These are phyloP conservation scores for Fusarium buharicum DNA, from an alignment of 2,329 filamentous ascomycete species.

Conservation along the genomic window DNA sequence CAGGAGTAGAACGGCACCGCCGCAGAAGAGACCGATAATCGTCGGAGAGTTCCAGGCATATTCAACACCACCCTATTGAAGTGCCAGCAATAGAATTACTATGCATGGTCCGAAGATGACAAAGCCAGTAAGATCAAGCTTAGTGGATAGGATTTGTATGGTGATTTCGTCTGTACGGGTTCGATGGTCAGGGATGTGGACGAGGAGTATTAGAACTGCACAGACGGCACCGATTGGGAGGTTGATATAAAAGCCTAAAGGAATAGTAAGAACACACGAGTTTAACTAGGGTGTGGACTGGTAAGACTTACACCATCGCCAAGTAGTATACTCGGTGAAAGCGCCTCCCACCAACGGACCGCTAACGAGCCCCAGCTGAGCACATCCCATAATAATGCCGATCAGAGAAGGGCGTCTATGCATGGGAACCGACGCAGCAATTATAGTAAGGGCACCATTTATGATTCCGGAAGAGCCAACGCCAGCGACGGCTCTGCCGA, in stretches of 20 bases:
- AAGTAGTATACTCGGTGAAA: slow-evolving; percentile 53
- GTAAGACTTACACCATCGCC: slow-evolving; percentile 58
- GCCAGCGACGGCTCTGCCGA: slow-evolving; percentile 61
- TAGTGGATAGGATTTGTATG: slow-evolving; percentile 33
- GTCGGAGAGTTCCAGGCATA: slow-evolving; percentile 58
- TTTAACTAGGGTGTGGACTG: neutral
- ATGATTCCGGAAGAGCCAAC: slow-evolving; percentile 58
- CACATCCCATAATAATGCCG: slow-evolving; percentile 47
- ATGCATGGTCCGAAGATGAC: slow-evolving; percentile 58
- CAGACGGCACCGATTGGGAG: slow-evolving; percentile 56
- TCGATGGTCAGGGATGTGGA: slow-evolving; percentile 51
- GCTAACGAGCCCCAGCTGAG: slow-evolving; percentile 57
- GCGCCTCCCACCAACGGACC: slow-evolving; percentile 61
- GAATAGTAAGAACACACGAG: slow-evolving; percentile 9
- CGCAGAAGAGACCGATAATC: slow-evolving; percentile 59
- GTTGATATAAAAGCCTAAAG: slow-evolving; percentile 58
- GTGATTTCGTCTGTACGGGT: slow-evolving; percentile 20
- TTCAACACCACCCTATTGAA: slow-evolving; percentile 62
- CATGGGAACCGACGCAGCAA: slow-evolving; percentile 46
- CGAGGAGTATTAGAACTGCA: slow-evolving; percentile 47
- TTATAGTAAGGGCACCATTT: slow-evolving; percentile 50
- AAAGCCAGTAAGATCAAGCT: slow-evolving; percentile 59
- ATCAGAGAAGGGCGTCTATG: slow-evolving; percentile 44
- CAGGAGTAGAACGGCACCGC: slow-evolving; percentile 51
- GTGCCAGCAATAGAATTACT: slow-evolving; percentile 61